Conservation (phyloP, 495 filamentous ascomycete species). For the Aspergillus taichungensis region DNA sequence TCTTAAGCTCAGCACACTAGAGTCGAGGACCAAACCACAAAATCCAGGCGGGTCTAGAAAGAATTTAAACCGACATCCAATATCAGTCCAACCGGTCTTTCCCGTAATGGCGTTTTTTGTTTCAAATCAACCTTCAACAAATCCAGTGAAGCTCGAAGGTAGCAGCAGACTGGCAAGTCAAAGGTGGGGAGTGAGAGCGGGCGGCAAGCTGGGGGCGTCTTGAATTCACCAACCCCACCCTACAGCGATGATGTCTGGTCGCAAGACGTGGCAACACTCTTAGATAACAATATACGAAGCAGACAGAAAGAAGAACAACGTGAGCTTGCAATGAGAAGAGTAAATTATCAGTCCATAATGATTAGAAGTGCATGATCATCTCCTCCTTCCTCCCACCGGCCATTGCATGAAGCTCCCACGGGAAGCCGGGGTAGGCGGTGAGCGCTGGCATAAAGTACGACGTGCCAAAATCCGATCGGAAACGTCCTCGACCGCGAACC, state of each 20-base stretch:
- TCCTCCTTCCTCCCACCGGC: background rate
- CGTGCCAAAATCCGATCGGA: conserved; percentile 23
- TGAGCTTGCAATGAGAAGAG: background rate
- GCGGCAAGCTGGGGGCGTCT: conserved; percentile 4
- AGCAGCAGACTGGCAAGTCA: background rate
- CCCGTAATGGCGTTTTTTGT: background rate
- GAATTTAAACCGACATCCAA: conserved; percentile 5
- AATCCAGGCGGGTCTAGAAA: background rate
- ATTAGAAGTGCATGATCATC: background rate
- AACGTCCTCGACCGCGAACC: conserved; percentile 16
- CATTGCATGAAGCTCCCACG: conserved; percentile 9
- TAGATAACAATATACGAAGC: background rate
- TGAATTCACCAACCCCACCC: conserved; percentile 1
- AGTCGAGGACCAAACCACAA: conserved; percentile 3
- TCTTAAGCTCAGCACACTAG: conserved; percentile 8
- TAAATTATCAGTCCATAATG: too few relatives aligned
- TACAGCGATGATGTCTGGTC: too few relatives aligned
- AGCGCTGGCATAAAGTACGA: conserved; percentile 21
- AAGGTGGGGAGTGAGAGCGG: conserved; percentile 8
- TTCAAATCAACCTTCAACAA: background rate
- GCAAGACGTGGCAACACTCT: too few relatives aligned
- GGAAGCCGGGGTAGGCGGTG: conserved; percentile 19
- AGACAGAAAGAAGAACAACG: background rate
- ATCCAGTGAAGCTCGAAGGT: too few relatives aligned
- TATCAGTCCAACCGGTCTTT: background rate